Evolutionary conservation across 208 protist genomes (phyloP), one percentile per base, ranked within the genome.

Genomic region (Trypanosoma theileri): DNA sequence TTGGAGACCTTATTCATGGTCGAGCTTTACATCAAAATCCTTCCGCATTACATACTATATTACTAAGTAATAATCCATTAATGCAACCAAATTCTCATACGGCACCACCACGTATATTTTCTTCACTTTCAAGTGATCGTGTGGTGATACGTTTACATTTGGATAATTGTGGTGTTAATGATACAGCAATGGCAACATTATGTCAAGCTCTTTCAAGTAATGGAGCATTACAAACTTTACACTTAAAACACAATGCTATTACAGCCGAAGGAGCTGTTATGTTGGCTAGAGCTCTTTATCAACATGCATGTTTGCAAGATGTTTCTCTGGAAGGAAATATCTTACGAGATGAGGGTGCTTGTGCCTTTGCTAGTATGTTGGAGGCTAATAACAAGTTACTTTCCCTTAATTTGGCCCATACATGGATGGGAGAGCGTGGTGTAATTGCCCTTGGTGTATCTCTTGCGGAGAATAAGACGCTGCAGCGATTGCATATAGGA

Each of bases 381-480:
- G 76, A 87, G 59, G 57, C 46, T 10, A 84, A 84, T 62, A 19
- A 0, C 1, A 74, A 83, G 13, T 65, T 96, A 12, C 63, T 79
- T 13, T 80, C 84, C 51, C 75, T 96, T 16, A 88, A 95, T 65
- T 41, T 96, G 10, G 71, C 81, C 22, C 60, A 75, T 41, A 89
- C 80, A 11, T 87, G 86, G 79, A 71, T 96, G 19, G 82, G 82
- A 19, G 92, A 96, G 67, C 82, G 85, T 48, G 89, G 88, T 48
- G 60, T 90, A 17, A 80, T 96, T 22, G 92, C 92, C 3, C 73
- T 96, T n/a, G 92, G 89, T 28, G 85, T 92, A 14, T 86, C 92
- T 4, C 80, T 96, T 56, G 84, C 78, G 44, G 74, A 61, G 16
- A 96, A 95, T 59, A 72, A 60, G 24, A 79, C 80, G 12, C 65